A percentile compares a stretch with the other conserved stretches of the same genome.
These are phyloP conservation scores for Suillus luteus DNA, from an alignment of 768 basidiomycete species.

Conservation along the genomic window DNA sequence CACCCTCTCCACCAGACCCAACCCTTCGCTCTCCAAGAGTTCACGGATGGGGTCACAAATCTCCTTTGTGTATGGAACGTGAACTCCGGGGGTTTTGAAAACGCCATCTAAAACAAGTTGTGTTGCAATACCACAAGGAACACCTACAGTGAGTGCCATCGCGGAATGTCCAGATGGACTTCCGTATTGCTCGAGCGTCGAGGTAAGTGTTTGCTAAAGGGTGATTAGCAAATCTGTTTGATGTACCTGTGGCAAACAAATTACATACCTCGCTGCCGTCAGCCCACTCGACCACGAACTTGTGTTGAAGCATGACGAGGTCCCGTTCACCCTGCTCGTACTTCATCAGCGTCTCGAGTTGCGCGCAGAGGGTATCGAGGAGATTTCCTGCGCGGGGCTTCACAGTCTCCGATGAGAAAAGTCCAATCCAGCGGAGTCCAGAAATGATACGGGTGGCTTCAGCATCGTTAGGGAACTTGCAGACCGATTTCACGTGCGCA, in stretches of 20 bases:
- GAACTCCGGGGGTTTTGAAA: slow-evolving; percentile 75
- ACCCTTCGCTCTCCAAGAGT: slow-evolving; percentile 69
- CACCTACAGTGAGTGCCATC: slow-evolving; percentile 90
- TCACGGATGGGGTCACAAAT: slow-evolving; percentile 76
- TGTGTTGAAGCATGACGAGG: slow-evolving; percentile 97
- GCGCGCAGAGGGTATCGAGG: slow-evolving; percentile 91
- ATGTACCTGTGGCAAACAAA: background rate
- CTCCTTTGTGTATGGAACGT: slow-evolving; percentile 85
- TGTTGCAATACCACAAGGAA: slow-evolving; percentile 92
- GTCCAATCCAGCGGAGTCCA: slow-evolving; percentile 91
- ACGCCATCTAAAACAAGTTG: slow-evolving; percentile 91
- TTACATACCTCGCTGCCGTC: slow-evolving; percentile 70
- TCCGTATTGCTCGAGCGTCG: slow-evolving; percentile 90
- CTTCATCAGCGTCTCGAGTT: slow-evolving; percentile 88
- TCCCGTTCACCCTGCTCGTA: slow-evolving; percentile 91
- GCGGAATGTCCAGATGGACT: slow-evolving; percentile 77
- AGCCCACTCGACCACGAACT: slow-evolving; percentile 88
- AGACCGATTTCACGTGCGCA: slow-evolving; percentile 66
- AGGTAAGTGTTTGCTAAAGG: slow-evolving; percentile 77
- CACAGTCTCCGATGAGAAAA: slow-evolving; percentile 75
- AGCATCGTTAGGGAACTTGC: slow-evolving; percentile 67
- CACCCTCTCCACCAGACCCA: slow-evolving; percentile 71
- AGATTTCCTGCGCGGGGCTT: slow-evolving; percentile 70
- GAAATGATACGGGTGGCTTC: slow-evolving; percentile 82
- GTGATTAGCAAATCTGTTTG: slow-evolving; percentile 10